phyloP scores from a whole-genome alignment of 73 alveolate species.

The Paramecium biaurelia region DNA sequence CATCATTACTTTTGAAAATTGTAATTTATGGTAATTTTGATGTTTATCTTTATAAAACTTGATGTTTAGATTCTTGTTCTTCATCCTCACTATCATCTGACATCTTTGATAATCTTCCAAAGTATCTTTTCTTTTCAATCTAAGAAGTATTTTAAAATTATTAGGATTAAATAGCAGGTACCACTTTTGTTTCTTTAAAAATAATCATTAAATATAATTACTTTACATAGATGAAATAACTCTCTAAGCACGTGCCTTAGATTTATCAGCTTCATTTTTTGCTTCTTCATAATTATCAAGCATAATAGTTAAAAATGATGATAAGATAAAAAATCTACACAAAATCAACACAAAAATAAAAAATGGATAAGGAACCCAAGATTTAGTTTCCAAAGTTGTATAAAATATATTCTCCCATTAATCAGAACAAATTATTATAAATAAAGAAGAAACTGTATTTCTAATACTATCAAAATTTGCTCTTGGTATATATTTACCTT shows the following conservation, averaged over 20 bases:
- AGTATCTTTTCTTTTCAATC: not conserved
- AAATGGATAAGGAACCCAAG: constrained; percentile 18
- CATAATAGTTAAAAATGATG: not conserved
- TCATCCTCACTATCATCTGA: constrained; percentile 14
- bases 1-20: not conserved
- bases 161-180: not conserved
- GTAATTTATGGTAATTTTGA: not conserved
- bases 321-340: not conserved
- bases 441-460: not conserved
- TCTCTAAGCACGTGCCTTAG: not conserved
- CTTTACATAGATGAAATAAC: not conserved
- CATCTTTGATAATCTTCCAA: not conserved
- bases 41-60: not conserved
- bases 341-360: not conserved
- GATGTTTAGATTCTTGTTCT: not conserved
- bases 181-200: not conserved
- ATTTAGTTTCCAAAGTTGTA: not conserved
- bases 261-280: constrained; percentile 32
- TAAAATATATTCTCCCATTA: constrained; percentile 23
- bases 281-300: constrained; percentile 47
- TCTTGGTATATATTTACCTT: not conserved
- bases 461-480: constrained; percentile 29
- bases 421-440: constrained; percentile 5
- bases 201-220: not conserved
- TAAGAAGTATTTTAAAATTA: not conserved